phyloP scores from a whole-genome alignment of 2,329 filamentous ascomycete species.

The Beauveria caledonica region DNA sequence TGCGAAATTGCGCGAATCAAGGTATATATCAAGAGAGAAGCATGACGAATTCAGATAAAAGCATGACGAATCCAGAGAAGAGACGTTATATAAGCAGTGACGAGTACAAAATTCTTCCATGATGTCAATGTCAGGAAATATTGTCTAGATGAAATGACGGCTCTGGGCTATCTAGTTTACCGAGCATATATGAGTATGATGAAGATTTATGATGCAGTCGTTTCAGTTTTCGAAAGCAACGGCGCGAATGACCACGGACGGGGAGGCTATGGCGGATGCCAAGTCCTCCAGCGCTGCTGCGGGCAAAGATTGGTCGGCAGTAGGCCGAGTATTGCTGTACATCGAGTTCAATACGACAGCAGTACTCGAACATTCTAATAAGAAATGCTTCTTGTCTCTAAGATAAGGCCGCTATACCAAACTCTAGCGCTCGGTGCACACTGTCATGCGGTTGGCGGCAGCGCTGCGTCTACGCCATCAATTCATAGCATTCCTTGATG shows the following conservation, averaged over 20 bases:
- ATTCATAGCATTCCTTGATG: neutral
- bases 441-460: neutral
- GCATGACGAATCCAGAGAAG: neutral
- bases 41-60: neutral
- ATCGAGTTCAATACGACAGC: no score
- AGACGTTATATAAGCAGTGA: neutral
- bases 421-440: no score
- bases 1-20: neutral
- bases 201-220: neutral
- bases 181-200: conserved; percentile 1
- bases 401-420: no score
- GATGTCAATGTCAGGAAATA: neutral
- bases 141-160: neutral
- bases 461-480: neutral
- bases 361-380: no score
- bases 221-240: neutral
- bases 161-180: neutral
- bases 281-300: no score
- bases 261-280: no score
- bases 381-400: no score
- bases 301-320: no score
- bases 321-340: no score
- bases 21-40: neutral
- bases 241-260: no score
- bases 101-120: neutral